Conservation (phyloP, 2,329 filamentous ascomycete species). For the Gaeumannomyces sp. region DNA sequence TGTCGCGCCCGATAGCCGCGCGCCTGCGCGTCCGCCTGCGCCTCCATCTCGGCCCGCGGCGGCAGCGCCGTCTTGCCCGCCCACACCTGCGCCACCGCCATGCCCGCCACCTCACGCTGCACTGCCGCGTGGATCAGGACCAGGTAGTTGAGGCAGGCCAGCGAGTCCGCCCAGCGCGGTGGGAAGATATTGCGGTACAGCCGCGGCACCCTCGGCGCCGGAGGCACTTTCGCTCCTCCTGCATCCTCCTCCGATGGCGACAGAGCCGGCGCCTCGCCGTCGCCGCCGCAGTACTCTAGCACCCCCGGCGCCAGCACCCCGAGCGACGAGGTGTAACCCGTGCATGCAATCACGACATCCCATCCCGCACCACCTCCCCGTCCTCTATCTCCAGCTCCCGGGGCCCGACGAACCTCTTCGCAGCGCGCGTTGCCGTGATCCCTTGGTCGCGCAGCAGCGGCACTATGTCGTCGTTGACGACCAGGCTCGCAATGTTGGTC, state of each 20-base stretch:
- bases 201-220: constrained; percentile 19
- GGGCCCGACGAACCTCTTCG: constrained; percentile 24
- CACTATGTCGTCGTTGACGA: constrained; percentile 19
- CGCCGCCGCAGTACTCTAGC: constrained; percentile 8
- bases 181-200: constrained; percentile 38
- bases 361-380: constrained; percentile 24
- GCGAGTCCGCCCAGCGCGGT: constrained; percentile 29
- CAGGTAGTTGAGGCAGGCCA: constrained; percentile 32
- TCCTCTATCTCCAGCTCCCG: constrained; percentile 23
- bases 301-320: constrained; percentile 17
- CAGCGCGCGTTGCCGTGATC: constrained; percentile 22
- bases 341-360: constrained; percentile 27
- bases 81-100: constrained; percentile 36
- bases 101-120: constrained; percentile 31
- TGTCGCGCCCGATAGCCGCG: not conserved
- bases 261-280: constrained; percentile 15
- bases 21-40: constrained; percentile 3
- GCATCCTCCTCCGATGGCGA: not conserved
- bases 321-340: constrained; percentile 21
- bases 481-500: constrained; percentile 14
- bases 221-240: constrained; percentile 13
- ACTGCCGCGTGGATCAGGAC: constrained; percentile 24
- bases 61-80: constrained; percentile 29
- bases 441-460: constrained; percentile 21
- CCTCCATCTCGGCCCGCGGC: constrained; percentile 24